Conservation (phyloP, 2,329 filamentous ascomycete species). For the Claviceps arundinis region DNA sequence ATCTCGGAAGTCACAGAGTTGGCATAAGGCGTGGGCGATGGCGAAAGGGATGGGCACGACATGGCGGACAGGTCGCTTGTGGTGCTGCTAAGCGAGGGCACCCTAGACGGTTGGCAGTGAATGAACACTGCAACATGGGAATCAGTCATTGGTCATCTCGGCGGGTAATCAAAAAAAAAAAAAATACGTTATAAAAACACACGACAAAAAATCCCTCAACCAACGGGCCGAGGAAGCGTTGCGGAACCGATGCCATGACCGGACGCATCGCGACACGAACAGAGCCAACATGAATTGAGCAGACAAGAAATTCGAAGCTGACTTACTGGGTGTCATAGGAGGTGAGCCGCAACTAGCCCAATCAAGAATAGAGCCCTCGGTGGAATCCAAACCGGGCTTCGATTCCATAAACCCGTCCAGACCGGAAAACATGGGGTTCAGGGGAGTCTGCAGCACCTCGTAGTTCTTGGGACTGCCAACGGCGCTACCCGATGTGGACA, state of each 20-base stretch:
- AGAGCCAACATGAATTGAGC: background rate
- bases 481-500: slow-evolving; percentile 73
- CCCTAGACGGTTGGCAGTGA: slow-evolving; percentile 29
- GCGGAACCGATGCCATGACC: background rate
- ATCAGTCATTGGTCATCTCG: slow-evolving; percentile 21
- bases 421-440: slow-evolving; percentile 66
- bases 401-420: slow-evolving; percentile 49
- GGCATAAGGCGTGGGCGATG: slow-evolving; percentile 71
- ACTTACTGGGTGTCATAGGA: slow-evolving; percentile 82
- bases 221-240: background rate
- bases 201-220: background rate
- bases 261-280: background rate
- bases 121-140: slow-evolving; percentile 31
- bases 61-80: slow-evolving; percentile 61
- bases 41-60: slow-evolving; percentile 74
- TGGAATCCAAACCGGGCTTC: slow-evolving; percentile 60
- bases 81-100: slow-evolving; percentile 49
- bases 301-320: background rate
- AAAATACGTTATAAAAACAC: background rate
- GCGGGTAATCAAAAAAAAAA: background rate
- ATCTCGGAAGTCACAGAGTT: slow-evolving; percentile 53
- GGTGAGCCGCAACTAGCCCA: slow-evolving; percentile 70
- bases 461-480: slow-evolving; percentile 74
- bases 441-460: slow-evolving; percentile 68
- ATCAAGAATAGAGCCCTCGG: slow-evolving; percentile 62